These are phyloP conservation scores for Pichia sporocuriosa DNA, from an alignment of 805 yeast genomes.

Conservation along the genomic window DNA sequence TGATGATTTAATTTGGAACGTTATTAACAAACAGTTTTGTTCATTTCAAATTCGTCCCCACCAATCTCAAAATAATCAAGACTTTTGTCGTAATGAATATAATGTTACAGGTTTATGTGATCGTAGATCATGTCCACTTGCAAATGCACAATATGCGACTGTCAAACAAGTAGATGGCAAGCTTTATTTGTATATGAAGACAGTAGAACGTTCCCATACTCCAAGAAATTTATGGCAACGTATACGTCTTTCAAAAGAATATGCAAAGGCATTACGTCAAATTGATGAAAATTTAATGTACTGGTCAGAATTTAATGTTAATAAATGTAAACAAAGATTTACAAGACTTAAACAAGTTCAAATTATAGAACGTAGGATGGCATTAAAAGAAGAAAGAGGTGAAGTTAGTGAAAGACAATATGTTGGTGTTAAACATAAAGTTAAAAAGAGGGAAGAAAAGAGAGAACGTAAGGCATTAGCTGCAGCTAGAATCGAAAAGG, in stretches of 20 bases:
- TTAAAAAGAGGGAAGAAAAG: slow-evolving; percentile 86
- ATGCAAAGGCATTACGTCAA: slow-evolving; percentile 79
- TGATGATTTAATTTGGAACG: slow-evolving; percentile 85
- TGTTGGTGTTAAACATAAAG: slow-evolving; percentile 90
- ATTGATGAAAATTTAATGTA: slow-evolving; percentile 80
- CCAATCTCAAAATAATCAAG: slow-evolving; percentile 81
- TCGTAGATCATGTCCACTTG: slow-evolving; percentile 92
- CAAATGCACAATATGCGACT: slow-evolving; percentile 88
- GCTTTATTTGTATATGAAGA: slow-evolving; percentile 85
- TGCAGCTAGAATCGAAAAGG: slow-evolving; percentile 94
- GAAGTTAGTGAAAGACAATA: slow-evolving; percentile 64
- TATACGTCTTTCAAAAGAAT: slow-evolving; percentile 82
- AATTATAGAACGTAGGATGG: slow-evolving; percentile 88
- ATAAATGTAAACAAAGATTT: slow-evolving; percentile 93
- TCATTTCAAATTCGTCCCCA: slow-evolving; percentile 63
- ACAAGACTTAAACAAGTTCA: slow-evolving; percentile 94
- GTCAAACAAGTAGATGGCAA: slow-evolving; percentile 75
- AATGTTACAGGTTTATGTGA: slow-evolving; percentile 92
- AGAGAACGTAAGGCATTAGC: slow-evolving; percentile 95
- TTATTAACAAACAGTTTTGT: slow-evolving; percentile 91
- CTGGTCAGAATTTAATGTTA: slow-evolving; percentile 89
- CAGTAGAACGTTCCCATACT: slow-evolving; percentile 95
- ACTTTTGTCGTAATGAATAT: slow-evolving; percentile 92
- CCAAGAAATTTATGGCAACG: slow-evolving; percentile 95
- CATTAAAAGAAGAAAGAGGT: slow-evolving; percentile 65